A percentile compares a stretch with the other conserved stretches of the same genome.
Evolutionary conservation across 2,329 filamentous ascomycete genomes (phyloP).

Genomic region (Exophiala aquamarina): DNA sequence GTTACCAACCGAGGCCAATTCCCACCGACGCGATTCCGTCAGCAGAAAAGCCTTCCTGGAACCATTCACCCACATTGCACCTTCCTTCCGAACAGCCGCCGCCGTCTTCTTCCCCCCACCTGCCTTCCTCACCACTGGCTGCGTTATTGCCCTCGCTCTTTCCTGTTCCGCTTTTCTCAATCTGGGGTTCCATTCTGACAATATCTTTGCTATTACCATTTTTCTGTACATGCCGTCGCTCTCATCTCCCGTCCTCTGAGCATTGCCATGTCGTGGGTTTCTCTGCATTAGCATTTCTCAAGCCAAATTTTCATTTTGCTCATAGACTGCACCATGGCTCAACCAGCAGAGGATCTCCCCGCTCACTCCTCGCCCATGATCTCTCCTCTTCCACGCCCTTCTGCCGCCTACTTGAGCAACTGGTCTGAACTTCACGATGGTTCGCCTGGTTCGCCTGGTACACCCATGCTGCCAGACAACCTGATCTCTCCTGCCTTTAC

Average conservation of each 20-base stretch:
- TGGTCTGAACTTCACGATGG: conserved; percentile 28
- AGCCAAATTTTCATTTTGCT: conserved; percentile 8
- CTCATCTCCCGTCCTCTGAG: not conserved
- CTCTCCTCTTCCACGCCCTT: conserved; percentile 38
- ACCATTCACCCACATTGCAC: conserved; percentile 5
- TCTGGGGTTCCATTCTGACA: no score
- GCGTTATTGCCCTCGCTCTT: no score
- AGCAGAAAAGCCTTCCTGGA: conserved; percentile 6
- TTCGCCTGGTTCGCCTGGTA: conserved; percentile 40
- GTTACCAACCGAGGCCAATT: conserved; percentile 11
- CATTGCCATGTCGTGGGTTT: not conserved
- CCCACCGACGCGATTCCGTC: conserved; percentile 11
- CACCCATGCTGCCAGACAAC: conserved; percentile 44
- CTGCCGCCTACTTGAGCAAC: conserved; percentile 26
- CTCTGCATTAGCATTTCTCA: no score
- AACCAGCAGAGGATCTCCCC: conserved; percentile 44
- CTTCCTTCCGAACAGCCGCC: conserved; percentile 8
- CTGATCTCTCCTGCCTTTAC: conserved; percentile 55
- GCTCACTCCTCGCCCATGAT: conserved; percentile 54
- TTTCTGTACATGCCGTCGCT: not conserved
- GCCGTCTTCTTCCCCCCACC: conserved; percentile 5
- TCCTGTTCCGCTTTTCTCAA: not conserved
- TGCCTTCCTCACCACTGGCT: no score
- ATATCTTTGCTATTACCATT: no score
- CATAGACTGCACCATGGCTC: conserved; percentile 16